Base-by-base conservation (phyloP, 345 rosid species). In the Lumnitzera littorea region DNA sequence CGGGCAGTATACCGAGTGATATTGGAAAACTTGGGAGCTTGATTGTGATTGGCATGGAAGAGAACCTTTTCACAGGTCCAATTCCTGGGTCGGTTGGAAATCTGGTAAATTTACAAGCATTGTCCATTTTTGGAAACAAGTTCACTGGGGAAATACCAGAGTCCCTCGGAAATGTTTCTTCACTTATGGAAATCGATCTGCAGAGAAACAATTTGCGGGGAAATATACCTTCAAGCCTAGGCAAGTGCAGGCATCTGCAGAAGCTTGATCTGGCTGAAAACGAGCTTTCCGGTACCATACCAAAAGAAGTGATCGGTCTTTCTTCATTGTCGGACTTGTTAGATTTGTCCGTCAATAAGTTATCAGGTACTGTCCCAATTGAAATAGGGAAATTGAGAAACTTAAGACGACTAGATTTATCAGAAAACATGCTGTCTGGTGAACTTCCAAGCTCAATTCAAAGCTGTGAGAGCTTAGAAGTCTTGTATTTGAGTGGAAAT, bases 151-250 rank as follows among this genome's bases (percentile, higher is more conserved):
- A 81, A 81, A 27, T 27, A 27, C 31, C 31, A 27, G 31, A 27
- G 31, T 71, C 79, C 11, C 61, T 82, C 48, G 82, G 75, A 55
- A 82, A 72, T 61, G 61, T 76, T 51, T 62, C 77, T 64, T 70
- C 36, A 20, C 24, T 78, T 62, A 27, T 27, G 5, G 46, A 13
- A 81, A 81, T 54, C 66, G 53, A 27, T 51, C 74, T 27, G 15
- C 64, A 0, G 86, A 81, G 23, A 71, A 62, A 24, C 54, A 68
- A 55, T 46, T 51, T 76, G 41, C 25, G 64, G 0, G 86, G 83
- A 31, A 71, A 62, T 25, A 76, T 78, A 47, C 84, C 86, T 29
- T 63, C 67, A 46, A 62, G 65, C 69, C 20, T 81, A 2, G 75
- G 67, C 9, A 53, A 46, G 57, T 74, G 79, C 56, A 63, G 24